These are phyloP conservation scores for Colletotrichum neosansevieriae DNA, from an alignment of 2,329 filamentous ascomycete genomes.

Conservation along the genomic window DNA sequence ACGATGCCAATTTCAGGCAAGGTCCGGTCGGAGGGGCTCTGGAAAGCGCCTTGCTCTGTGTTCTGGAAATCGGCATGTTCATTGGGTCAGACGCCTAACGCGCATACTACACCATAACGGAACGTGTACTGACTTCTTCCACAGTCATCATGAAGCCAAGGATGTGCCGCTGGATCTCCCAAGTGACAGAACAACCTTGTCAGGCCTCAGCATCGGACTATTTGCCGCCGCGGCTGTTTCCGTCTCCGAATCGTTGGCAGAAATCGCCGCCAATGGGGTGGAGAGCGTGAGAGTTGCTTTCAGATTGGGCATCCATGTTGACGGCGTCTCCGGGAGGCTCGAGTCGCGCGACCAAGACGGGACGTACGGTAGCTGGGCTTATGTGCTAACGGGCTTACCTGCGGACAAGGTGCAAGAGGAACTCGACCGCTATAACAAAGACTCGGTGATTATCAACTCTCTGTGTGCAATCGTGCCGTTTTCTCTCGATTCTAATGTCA, in stretches of 20 bases:
- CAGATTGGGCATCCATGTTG: conserved; percentile 58
- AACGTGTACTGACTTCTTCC: too few species aligned
- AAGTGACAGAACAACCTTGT: conserved; percentile 46
- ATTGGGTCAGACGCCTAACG: background rate
- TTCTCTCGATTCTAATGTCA: conserved; percentile 22
- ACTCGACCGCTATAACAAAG: conserved; percentile 49
- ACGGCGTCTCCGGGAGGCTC: conserved; percentile 56
- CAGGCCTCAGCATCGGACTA: conserved; percentile 59
- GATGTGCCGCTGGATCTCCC: too few species aligned
- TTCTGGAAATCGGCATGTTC: background rate
- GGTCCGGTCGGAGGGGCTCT: background rate
- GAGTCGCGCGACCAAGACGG: conserved; percentile 49
- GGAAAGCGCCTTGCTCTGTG: background rate
- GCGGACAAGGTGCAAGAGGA: conserved; percentile 51
- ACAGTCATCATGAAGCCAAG: too few species aligned
- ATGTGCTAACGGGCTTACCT: conserved; percentile 52
- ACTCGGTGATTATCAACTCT: too few species aligned
- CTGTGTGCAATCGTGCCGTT: too few species aligned
- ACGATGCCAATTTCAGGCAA: background rate
- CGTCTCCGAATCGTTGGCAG: conserved; percentile 52
- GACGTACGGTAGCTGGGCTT: conserved; percentile 54
- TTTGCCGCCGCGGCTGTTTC: conserved; percentile 57
- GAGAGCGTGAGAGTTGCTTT: conserved; percentile 59
- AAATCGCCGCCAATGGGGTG: conserved; percentile 55
- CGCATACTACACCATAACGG: too few species aligned